Percentiles rank a stretch among this genome's conserved stretches.
Evolutionary conservation across 176 grass and related monocot genomes (phyloP).

Genomic region (Hordeum marinum): DNA sequence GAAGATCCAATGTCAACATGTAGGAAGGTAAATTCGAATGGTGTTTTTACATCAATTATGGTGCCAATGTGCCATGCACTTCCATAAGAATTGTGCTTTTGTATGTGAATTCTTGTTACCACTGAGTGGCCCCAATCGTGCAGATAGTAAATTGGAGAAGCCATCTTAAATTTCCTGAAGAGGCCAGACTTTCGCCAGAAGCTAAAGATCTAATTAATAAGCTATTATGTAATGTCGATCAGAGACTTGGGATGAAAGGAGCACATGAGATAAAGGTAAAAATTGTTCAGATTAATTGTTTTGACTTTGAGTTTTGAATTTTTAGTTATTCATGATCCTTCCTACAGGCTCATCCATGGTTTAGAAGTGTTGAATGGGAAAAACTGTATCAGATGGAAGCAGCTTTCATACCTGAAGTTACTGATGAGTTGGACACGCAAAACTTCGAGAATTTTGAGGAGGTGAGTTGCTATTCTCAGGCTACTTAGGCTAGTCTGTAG

Average conservation of each 20-base stretch:
- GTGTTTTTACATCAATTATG: background rate
- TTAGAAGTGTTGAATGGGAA: constrained; percentile 61
- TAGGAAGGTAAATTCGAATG: constrained; percentile 58
- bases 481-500: background rate
- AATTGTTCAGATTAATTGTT: background rate
- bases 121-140: background rate
- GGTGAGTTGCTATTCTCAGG: constrained; percentile 31
- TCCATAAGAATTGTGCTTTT: background rate
- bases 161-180: constrained; percentile 91
- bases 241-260: constrained; percentile 78
- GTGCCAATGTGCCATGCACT: background rate
- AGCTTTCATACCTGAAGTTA: constrained; percentile 81
- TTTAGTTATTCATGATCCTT: background rate
- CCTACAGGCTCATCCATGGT: constrained; percentile 76
- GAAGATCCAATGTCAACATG: constrained; percentile 95
- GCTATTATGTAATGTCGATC: constrained; percentile 85
- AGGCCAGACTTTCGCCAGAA: constrained; percentile 69
- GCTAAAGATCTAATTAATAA: constrained; percentile 81
- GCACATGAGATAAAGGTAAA: constrained; percentile 86
- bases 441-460: constrained; percentile 90
- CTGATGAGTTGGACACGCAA: constrained; percentile 75
- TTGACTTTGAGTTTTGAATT: background rate
- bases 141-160: constrained; percentile 99
- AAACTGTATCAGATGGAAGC: constrained; percentile 90
- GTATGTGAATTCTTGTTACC: background rate